phyloP scores from a whole-genome alignment of 305 asterid species.

The Solanum hybrid region DNA sequence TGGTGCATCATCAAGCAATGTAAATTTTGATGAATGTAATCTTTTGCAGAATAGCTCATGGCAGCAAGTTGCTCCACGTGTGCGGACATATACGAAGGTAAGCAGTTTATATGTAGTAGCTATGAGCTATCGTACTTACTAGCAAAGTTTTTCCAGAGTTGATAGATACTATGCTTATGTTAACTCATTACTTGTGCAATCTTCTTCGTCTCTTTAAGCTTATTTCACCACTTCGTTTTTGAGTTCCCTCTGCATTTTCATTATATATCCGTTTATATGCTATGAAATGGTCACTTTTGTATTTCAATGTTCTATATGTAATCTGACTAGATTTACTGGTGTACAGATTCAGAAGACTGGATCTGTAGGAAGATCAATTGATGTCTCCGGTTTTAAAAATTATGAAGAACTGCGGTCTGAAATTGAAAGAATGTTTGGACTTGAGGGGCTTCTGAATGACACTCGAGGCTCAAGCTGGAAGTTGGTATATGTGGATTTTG shows the following conservation, averaged over 20 bases:
- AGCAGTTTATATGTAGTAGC: background rate
- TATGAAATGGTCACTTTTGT: background rate
- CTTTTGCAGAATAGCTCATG: conserved; percentile 58
- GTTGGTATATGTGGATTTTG: conserved; percentile 79
- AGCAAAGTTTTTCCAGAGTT: background rate
- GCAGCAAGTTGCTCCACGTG: conserved; percentile 74
- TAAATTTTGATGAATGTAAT: conserved; percentile 57
- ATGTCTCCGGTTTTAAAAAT: conserved; percentile 60
- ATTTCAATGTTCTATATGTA: background rate
- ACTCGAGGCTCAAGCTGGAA: conserved; percentile 72
- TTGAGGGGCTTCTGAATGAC: conserved; percentile 67
- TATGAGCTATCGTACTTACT: background rate
- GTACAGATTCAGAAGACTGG: conserved; percentile 83
- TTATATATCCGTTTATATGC: background rate
- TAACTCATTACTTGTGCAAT: background rate
- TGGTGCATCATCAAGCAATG: conserved; percentile 79
- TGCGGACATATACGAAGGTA: conserved; percentile 89
- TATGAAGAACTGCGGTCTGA: conserved; percentile 71
- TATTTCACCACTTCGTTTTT: background rate
- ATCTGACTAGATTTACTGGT: conserved; percentile 1
- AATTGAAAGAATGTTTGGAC: conserved; percentile 87
- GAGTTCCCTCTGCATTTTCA: background rate
- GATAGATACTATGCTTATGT: background rate
- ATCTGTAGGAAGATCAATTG: conserved; percentile 93
- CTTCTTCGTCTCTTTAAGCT: background rate